A percentile compares a stretch with the other conserved stretches of the same genome.
phyloP scores from a whole-genome alignment of 1,284 basidiomycete genomes.

The Moesziomyces sp. region DNA sequence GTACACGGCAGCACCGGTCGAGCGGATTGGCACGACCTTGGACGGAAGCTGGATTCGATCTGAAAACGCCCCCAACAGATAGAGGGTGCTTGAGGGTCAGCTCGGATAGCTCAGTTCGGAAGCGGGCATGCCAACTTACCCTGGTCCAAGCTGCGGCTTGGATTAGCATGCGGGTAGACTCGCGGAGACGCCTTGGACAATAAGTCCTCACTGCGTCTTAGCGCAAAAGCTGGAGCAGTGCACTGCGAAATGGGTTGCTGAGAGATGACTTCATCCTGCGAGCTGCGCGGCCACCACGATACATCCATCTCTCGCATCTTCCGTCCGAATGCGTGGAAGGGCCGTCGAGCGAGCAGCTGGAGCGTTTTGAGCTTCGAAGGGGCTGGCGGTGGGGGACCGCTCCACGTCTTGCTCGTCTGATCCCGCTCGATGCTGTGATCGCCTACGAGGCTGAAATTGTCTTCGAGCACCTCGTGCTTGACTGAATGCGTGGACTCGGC shows the following conservation, averaged over 20 bases:
- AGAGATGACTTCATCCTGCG: neutral
- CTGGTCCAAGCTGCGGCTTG: constrained; percentile 31
- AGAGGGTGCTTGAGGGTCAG: no score
- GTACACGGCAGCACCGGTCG: neutral
- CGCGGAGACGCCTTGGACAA: constrained; percentile 25
- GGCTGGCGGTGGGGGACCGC: neutral
- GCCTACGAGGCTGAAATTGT: no score
- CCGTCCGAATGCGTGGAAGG: constrained; percentile 32
- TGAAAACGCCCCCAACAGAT: neutral
- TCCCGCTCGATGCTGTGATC: neutral
- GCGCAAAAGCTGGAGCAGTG: neutral
- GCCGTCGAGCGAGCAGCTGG: constrained; percentile 27
- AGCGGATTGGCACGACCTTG: constrained; percentile 25
- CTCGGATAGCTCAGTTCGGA: no score
- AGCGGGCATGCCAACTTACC: neutral
- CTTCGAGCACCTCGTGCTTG: no score
- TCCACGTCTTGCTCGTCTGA: neutral
- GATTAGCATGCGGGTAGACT: constrained; percentile 3
- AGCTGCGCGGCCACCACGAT: constrained; percentile 30
- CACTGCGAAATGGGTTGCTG: neutral
- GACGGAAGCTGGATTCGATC: constrained; percentile 27
- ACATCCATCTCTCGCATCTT: constrained; percentile 31
- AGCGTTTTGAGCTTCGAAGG: constrained; percentile 33
- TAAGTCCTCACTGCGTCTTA: constrained; percentile 34
- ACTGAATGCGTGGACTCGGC: no score